These are phyloP conservation scores for Corniculantispora saksenae DNA, from an alignment of 2,329 filamentous ascomycete species.

Conservation along the genomic window DNA sequence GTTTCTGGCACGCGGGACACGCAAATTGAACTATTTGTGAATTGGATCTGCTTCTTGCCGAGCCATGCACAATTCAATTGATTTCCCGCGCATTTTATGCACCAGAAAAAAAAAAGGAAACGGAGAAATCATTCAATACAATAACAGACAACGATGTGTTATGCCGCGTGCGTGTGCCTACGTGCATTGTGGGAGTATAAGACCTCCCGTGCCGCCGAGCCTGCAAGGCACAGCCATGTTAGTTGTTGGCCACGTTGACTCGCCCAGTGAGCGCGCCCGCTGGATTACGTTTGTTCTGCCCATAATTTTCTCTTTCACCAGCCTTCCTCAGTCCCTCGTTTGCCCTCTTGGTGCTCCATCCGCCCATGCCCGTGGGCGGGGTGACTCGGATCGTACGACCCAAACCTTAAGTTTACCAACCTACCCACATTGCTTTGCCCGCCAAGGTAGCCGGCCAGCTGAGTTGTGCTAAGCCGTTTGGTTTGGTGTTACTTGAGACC, in stretches of 20 bases:
- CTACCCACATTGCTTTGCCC: slow-evolving; percentile 1
- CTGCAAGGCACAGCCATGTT: background rate
- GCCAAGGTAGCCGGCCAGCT: background rate
- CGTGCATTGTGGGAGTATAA: background rate
- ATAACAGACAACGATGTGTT: too few species aligned
- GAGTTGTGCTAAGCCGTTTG: background rate
- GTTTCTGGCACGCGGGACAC: too few species aligned
- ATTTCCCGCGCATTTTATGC: too few species aligned
- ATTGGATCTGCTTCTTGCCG: too few species aligned
- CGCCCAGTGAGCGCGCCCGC: background rate
- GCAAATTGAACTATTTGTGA: too few species aligned
- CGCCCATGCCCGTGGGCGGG: background rate
- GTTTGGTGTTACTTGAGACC: background rate
- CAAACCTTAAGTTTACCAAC: slow-evolving; percentile 7
- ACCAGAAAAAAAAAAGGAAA: too few species aligned
- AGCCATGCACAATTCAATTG: too few species aligned
- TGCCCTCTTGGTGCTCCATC: background rate
- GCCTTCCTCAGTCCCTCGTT: too few species aligned
- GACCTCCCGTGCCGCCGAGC: background rate
- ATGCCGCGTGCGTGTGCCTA: background rate
- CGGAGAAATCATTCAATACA: too few species aligned
- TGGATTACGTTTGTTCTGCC: background rate
- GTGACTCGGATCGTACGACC: slow-evolving; percentile 7
- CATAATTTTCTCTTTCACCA: background rate
- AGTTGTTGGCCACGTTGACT: background rate